Conservation (phyloP, 257 asterid species). For the Solanum sejunctum region DNA sequence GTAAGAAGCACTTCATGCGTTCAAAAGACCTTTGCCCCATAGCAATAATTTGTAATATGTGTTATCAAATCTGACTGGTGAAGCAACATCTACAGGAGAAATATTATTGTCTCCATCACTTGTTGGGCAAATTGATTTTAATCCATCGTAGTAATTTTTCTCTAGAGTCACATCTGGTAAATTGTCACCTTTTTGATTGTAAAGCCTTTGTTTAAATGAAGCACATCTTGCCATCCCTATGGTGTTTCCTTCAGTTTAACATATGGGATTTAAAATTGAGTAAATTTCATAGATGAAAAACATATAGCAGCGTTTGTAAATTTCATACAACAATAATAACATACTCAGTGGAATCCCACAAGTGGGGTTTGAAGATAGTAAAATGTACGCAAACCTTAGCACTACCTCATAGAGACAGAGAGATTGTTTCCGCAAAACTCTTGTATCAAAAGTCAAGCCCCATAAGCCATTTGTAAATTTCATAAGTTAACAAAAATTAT, state of each 20-base stretch:
- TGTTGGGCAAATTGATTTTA: slow-evolving; percentile 46
- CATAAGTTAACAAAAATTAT: too few species aligned
- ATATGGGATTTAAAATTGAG: background rate
- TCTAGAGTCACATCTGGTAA: slow-evolving; percentile 51
- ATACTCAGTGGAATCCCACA: too few species aligned
- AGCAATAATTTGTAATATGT: slow-evolving; percentile 50
- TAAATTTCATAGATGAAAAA: too few species aligned
- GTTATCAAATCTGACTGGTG: slow-evolving; percentile 69
- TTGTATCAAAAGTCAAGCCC: too few species aligned
- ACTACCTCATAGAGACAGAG: too few species aligned
- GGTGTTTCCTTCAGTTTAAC: slow-evolving; percentile 52
- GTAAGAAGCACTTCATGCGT: slow-evolving; percentile 44
- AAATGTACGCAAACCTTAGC: too few species aligned
- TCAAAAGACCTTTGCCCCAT: slow-evolving; percentile 57
- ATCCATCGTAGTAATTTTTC: slow-evolving; percentile 32
- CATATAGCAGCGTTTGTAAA: too few species aligned
- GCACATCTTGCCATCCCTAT: slow-evolving; percentile 73
- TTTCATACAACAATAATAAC: too few species aligned
- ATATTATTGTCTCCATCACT: slow-evolving; percentile 58
- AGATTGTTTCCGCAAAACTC: too few species aligned
- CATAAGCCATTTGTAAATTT: too few species aligned
- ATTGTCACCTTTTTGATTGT: slow-evolving; percentile 59
- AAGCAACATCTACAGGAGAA: slow-evolving; percentile 51
- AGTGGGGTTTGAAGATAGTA: too few species aligned
- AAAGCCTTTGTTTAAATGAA: slow-evolving; percentile 54